Evolutionary conservation across 345 rosid species (phyloP).

Genomic region (Populus tremula): DNA sequence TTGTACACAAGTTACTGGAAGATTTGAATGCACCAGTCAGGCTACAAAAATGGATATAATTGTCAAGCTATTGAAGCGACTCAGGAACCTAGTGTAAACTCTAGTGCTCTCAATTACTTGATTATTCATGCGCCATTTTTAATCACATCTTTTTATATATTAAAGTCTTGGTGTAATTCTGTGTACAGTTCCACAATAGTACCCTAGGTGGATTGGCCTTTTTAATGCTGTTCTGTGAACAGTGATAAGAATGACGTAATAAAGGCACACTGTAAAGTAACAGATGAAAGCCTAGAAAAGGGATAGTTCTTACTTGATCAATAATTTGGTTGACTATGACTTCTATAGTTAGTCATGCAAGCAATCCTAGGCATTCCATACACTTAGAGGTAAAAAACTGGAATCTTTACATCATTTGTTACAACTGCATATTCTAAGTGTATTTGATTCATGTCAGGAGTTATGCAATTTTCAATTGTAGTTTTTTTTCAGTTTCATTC

Average conservation of each 20-base stretch:
- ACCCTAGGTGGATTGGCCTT: not conserved
- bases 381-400: too few relatives aligned
- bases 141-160: slow-evolving; percentile 11
- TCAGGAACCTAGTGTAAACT: slow-evolving; percentile 73
- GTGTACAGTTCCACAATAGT: not conserved
- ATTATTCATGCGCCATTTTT: slow-evolving; percentile 6
- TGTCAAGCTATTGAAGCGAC: slow-evolving; percentile 62
- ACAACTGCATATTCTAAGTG: too few relatives aligned
- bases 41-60: slow-evolving; percentile 55
- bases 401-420: too few relatives aligned
- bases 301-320: not conserved
- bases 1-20: slow-evolving; percentile 62
- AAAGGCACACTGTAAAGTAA: not conserved
- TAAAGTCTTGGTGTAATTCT: not conserved
- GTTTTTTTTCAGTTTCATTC: not conserved
- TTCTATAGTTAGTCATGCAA: too few relatives aligned
- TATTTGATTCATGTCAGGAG: not conserved
- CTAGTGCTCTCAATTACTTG: slow-evolving; percentile 15
- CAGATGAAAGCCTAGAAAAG: not conserved
- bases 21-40: slow-evolving; percentile 54
- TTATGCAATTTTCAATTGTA: not conserved
- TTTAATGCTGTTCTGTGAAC: not conserved
- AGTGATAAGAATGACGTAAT: not conserved
- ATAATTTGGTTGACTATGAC: too few relatives aligned
- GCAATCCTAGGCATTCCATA: too few relatives aligned